Evolutionary conservation across 2,329 filamentous ascomycete species (phyloP).

Genomic region (Aspergillus aculeatus): DNA sequence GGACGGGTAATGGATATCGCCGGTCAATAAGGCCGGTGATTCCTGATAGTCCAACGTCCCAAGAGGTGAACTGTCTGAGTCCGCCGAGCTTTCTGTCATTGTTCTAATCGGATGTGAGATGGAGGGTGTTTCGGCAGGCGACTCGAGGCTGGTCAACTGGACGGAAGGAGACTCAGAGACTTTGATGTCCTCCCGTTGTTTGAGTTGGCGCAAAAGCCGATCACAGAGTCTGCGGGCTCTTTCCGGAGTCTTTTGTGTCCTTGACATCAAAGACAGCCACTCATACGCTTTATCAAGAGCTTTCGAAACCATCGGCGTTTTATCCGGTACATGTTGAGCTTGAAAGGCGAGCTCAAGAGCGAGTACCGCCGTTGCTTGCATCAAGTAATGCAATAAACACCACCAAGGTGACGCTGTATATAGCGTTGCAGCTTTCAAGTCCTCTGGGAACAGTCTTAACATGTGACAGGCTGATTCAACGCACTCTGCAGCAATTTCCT

Average conservation of each 20-base stretch:
- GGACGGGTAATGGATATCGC: background rate
- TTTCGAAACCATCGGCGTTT: conserved; percentile 36
- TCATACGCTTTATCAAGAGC: conserved; percentile 37
- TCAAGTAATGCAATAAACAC: conserved; percentile 46
- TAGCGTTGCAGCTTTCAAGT: conserved; percentile 37
- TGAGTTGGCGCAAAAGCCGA: conserved; percentile 35
- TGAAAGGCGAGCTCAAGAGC: conserved; percentile 45
- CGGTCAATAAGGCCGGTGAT: background rate
- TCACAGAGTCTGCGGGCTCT: conserved; percentile 39
- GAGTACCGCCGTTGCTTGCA: conserved; percentile 45
- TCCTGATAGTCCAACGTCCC: background rate
- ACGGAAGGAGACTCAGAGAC: conserved; percentile 23
- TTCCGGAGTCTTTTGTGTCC: conserved; percentile 29
- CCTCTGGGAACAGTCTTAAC: conserved; percentile 42
- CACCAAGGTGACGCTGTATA: conserved; percentile 45
- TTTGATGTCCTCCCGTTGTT: conserved; percentile 30
- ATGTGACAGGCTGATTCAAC: conserved; percentile 45
- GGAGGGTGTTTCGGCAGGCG: background rate
- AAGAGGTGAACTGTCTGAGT: background rate
- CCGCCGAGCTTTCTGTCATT: background rate
- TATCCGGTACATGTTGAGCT: conserved; percentile 45
- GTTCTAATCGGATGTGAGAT: background rate
- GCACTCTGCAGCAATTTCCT: conserved; percentile 40
- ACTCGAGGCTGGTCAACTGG: background rate
- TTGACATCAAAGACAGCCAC: conserved; percentile 35